Base-by-base conservation (phyloP, 495 filamentous ascomycete genomes). In the Cetradonia linearis region DNA sequence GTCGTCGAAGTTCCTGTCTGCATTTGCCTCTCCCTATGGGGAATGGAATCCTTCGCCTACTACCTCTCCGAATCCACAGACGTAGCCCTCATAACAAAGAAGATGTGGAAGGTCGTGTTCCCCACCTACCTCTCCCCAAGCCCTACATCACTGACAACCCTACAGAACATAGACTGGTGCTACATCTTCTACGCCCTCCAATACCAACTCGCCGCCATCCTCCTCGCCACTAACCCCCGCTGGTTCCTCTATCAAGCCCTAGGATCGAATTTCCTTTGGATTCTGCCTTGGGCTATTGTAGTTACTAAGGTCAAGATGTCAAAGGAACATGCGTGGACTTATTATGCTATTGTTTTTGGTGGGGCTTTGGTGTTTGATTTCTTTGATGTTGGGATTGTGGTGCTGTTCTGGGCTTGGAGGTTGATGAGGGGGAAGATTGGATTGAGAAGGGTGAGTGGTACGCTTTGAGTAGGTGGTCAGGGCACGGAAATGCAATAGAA, bases 181-280 rank as follows among this genome's bases (percentile, higher is more conserved):
- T 89, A 89, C 68, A 82, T 89, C 55, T 84, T 88, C 69, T 89
- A 87, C 64, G 86, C 82, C 0, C 53, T 81, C 28, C 78, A 76
- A 18, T 83, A 78, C n/a, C 85, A 87, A 65, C 70, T 88, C 9
- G 79, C 84, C 0, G 76, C 81, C 2, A 75, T 89, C 8, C 71
- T 89, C 2, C 73, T 88, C 3, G 84, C 86, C 0, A 87, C 86
- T 0, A 69, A 72, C 14, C 83, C 86, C 6, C 74, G 73, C 18
- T 88, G 84, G 84, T 89, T 85, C 67, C 74, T 88, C 8, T 79
- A 77, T 59, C 86, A 88, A 71, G 77, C 80, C 5, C 69, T 89
- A 5, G 76, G 70, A 16, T 83, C 83, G 3, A 89, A 88, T 61
- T 62, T 89, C 5, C 67, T 83, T 36, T 88, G 80, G 69, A 83